Evolutionary conservation across 2,329 filamentous ascomycete genomes (phyloP).

Genomic region (Periconia sp.): DNA sequence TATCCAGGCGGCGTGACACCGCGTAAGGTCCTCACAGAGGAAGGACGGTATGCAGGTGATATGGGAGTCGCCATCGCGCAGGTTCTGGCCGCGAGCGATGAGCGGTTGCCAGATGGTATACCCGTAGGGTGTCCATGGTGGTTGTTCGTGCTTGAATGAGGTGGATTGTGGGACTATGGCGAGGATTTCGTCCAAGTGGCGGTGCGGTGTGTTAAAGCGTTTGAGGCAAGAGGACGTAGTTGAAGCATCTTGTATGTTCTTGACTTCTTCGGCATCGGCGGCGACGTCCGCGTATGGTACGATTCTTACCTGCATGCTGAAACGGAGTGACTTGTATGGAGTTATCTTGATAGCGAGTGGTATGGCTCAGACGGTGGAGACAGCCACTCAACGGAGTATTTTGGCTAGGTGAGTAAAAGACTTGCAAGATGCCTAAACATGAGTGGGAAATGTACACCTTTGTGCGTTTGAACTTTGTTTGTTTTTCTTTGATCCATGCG

Average conservation of each 20-base stretch:
- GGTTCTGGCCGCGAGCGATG: slow-evolving; percentile 44
- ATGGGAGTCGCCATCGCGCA: slow-evolving; percentile 29
- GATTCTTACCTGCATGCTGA: slow-evolving; percentile 14
- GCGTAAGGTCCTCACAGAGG: slow-evolving; percentile 42
- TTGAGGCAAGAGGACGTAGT: slow-evolving; percentile 11
- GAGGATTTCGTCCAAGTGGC: slow-evolving; percentile 11
- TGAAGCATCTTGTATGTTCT: slow-evolving; percentile 10
- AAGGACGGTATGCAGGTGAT: slow-evolving; percentile 15
- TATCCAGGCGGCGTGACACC: slow-evolving; percentile 13
- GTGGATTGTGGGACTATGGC: slow-evolving; percentile 10
- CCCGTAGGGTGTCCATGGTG: slow-evolving; percentile 40
- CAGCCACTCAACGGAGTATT: no score
- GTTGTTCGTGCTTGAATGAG: slow-evolving; percentile 16
- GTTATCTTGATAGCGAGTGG: no score
- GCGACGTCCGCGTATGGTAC: slow-evolving; percentile 15
- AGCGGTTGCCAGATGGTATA: slow-evolving; percentile 53
- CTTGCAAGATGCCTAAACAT: no score
- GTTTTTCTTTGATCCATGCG: no score
- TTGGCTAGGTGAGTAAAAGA: no score
- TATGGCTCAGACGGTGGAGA: no score
- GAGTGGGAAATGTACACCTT: no score
- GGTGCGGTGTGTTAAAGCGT: slow-evolving; percentile 20
- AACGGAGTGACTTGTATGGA: no score
- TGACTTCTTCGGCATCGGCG: slow-evolving; percentile 3
- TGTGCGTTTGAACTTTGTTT: no score